Base-by-base conservation (phyloP, 768 basidiomycete genomes). In the Gloeopeniophorella convolvens region DNA sequence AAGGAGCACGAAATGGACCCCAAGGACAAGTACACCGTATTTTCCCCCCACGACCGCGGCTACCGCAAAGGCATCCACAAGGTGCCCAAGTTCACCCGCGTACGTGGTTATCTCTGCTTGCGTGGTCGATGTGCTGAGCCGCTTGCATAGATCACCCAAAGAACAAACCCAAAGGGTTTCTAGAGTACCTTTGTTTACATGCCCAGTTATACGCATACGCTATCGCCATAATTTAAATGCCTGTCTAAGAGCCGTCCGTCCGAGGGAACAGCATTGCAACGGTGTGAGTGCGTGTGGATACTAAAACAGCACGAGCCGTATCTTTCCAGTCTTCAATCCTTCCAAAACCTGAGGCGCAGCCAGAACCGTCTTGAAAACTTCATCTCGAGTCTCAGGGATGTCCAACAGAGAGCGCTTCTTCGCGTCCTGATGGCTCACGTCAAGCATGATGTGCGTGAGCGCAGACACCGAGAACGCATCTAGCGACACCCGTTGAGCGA, bases 1-100 rank as follows among this genome's bases (percentile, higher is more conserved):
- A 95, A 89, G 63, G 92, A 98, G 64, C 75, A 84, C 56, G 91
- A 96, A 68, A 98, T 98, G 96, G 75, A 71, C 10, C 71, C 95
- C 1, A 80, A 76, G 61, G 95, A 98, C 72, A 99, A 99, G 68
- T 99, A 98, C 71, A 96, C 94, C 3, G 80, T 87, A 16, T 98
- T 93, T 68, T 80, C 78, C 32, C 72, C 78, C 4, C 80, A 77
- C 33, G 70, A 72, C 1, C 73, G 67, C 50, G 86, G 89, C 5
- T 99, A 95, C 67, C 73, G 95, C 36, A 97, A 97, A 62, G 88
- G 90, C 21, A 91, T 96, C 42, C 94, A 98, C 70, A 94, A 94
- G 62, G 88, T 95, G 23, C 94, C 94, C n/a, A 95, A 96, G 63
- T 97, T 85, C 81, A 96, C 94, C 42, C 77, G 90, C 68, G 93